A percentile compares a stretch with the other conserved stretches of the same genome.
phyloP scores from a whole-genome alignment of 768 basidiomycete genomes.

The Lactarius psammicola region DNA sequence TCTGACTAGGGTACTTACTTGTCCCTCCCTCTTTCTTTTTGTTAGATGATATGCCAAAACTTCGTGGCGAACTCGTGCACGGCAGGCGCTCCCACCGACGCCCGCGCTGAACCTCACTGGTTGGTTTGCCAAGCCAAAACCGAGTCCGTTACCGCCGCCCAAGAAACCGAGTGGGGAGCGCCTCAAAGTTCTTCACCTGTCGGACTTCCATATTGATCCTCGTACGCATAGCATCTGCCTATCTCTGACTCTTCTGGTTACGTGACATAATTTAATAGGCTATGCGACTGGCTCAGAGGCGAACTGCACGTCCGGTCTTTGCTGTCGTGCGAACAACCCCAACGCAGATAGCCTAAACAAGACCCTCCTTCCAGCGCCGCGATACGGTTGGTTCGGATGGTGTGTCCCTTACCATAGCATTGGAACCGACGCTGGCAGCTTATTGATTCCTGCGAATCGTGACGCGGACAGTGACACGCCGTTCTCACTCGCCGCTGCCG shows the following conservation, averaged over 20 bases:
- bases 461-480: conserved; percentile 52
- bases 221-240: conserved; percentile 40
- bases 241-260: conserved; percentile 6
- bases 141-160: conserved; percentile 58
- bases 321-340: conserved; percentile 58
- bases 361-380: conserved; percentile 58
- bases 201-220: conserved; percentile 75
- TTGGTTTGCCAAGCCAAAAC: conserved; percentile 80
- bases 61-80: conserved; percentile 54
- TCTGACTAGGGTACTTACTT: background rate
- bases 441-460: background rate
- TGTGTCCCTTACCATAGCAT: conserved; percentile 27
- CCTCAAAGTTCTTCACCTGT: conserved; percentile 73
- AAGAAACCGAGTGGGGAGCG: conserved; percentile 61
- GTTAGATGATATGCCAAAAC: conserved; percentile 58
- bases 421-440: background rate
- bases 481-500: conserved; percentile 55
- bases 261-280: conserved; percentile 42
- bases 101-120: conserved; percentile 58
- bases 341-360: conserved; percentile 51
- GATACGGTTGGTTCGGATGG: conserved; percentile 66
- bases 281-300: conserved; percentile 69
- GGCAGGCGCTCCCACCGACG: conserved; percentile 53
- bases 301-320: conserved; percentile 64
- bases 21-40: no score